Evolutionary conservation across 2,329 filamentous ascomycete species (phyloP), one percentile per base, ranked within the genome.

Genomic region (Cryphonectria carpinicola): DNA sequence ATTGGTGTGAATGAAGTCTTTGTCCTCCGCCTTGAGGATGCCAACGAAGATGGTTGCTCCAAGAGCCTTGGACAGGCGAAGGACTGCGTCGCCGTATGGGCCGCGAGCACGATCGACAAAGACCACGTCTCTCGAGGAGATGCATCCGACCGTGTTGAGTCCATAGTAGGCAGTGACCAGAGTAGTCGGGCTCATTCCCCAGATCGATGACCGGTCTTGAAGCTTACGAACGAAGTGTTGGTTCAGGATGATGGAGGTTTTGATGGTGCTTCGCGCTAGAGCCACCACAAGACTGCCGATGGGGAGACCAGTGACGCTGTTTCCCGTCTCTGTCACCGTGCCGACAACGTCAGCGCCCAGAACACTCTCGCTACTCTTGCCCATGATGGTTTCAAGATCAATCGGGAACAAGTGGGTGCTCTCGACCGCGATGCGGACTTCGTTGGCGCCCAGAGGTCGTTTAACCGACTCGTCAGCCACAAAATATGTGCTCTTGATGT

Each of bases 71-170:
- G 83, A 82, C 3, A 87, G 72, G 14, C 80, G 78, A 3, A 87
- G 74, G 2, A 83, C 84, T 13, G 81, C 82, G 52, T 84, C 79
- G 1, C 85, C 85, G 28, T 82, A 77, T 0, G 79, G 78, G 64
- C 84, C 82, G 4, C 82, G 80, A 3, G 81, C 85, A 13, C 80
- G 79, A 66, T 85, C 82, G 25, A 87, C 77, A 4, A 87, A 77
- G 5, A 86, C 78, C 3, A 73, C 79, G 17, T 79, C 75, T 0
- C 75, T 77, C 0, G 70, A 67, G 2, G 72, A 68, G 8, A 83
- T 75, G 0, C 72, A 70, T 0, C 77, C 78, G 49, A 78, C 56
- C 17, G 77, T 71, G 11, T 79, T 75, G 4, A 88, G 76, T 2
- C 80, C 81, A 69, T 86, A 82, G 68, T 81, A 80, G 0, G 84